These are phyloP conservation scores for Alternaria panax DNA, from an alignment of 2,329 filamentous ascomycete species.

Conservation along the genomic window DNA sequence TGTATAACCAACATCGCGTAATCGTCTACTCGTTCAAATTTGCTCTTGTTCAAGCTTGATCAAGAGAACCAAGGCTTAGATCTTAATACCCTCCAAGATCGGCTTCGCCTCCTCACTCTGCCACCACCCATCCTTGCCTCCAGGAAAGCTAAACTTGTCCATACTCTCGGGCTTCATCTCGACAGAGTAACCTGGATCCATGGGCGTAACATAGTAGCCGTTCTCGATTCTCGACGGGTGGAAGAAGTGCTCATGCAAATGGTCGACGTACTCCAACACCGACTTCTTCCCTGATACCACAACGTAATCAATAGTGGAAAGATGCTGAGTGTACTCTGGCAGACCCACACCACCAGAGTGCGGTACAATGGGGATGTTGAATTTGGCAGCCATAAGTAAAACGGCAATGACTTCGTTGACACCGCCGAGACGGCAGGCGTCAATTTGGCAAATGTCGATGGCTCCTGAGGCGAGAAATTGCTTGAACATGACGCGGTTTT, in stretches of 20 bases:
- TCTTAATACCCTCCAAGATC: constrained; percentile 69
- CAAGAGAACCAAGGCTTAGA: constrained; percentile 29
- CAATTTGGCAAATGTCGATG: constrained; percentile 88
- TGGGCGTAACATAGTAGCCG: constrained; percentile 87
- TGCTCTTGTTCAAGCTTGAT: neutral
- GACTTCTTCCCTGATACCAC: constrained; percentile 81
- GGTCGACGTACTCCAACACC: constrained; percentile 89
- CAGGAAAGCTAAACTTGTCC: constrained; percentile 79
- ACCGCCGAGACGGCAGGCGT: constrained; percentile 87
- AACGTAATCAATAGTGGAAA: constrained; percentile 92
- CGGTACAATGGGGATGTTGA: constrained; percentile 81
- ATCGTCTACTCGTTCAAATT: neutral
- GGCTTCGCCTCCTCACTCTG: constrained; percentile 76
- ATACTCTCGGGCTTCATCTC: constrained; percentile 93
- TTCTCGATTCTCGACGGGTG: constrained; percentile 81
- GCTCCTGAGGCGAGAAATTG: constrained; percentile 81
- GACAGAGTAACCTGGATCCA: constrained; percentile 84
- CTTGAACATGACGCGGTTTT: constrained; percentile 94
- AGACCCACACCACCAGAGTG: constrained; percentile 90
- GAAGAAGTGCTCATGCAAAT: constrained; percentile 91
- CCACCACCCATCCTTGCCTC: constrained; percentile 85
- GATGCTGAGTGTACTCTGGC: constrained; percentile 92
- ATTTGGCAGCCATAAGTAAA: constrained; percentile 82
- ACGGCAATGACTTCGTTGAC: constrained; percentile 95
- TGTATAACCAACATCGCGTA: neutral